Base-by-base conservation (phyloP, 148 eudicot species). In the Salicornia ramosissima region DNA sequence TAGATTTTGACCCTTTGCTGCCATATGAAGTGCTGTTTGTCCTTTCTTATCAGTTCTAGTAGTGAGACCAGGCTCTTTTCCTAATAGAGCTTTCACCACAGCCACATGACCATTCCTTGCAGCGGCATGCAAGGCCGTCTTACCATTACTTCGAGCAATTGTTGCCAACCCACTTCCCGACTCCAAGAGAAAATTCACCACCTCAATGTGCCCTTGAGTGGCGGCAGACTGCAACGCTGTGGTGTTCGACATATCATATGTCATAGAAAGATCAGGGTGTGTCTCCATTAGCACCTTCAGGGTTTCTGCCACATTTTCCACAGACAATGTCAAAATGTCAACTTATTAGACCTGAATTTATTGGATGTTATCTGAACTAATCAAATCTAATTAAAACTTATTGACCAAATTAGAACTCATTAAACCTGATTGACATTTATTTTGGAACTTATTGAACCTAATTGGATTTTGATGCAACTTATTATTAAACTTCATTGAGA, bases 1-100 rank as follows among this genome's bases (percentile, higher is more conserved):
- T 46, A 83, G 78, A 71, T 78, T 92, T 71, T 86, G 97, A 22
- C 97, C 92, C 73, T 92, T 92, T 18, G 75, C 96, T 0, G 96
- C 97, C 97, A 92, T 92, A 74, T 89, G 97, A 83, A 92, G 96
- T 31, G 97, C 88, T 10, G 96, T 92, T 58, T 89, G 97, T 8
- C 97, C 96, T 83, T 92, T 92, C 79, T 87, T 92, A 69, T 92
- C 97, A 22, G 74, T 82, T 51, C 96, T 80, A 9, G 79, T 69
- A 11, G 88, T 76, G n/a, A 89, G 74, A 53, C 76, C 82, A 2
- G 89, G 91, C 77, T 87, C 97, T 67, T 83, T 83, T 28, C 52
- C 72, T 64, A 92, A 52, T 29, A 92, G 89, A 16, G 97, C 88
- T 63, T 78, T 89, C 76, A 92, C 84, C 13, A 87, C 90, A 50